A percentile compares a stretch with the other conserved stretches of the same genome.
phyloP scores from a whole-genome alignment of 345 rosid genomes.

The sweet orange (Citrus sinensis) region DNA sequence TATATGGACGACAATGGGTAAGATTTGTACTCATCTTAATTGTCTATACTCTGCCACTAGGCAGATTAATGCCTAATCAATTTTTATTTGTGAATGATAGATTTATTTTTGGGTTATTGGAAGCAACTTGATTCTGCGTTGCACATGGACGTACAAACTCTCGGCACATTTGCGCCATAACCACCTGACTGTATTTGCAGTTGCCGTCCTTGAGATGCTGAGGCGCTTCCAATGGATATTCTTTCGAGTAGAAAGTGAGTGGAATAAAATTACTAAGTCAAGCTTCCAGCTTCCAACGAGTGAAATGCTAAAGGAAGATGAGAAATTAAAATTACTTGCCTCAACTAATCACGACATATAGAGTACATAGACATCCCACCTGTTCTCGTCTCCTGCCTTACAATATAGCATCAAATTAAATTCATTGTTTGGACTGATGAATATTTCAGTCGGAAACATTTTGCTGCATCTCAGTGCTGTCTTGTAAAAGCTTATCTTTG shows the following conservation, averaged over 20 bases:
- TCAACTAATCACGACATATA: constrained; percentile 63
- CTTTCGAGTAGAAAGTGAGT: constrained; percentile 96
- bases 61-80: not conserved
- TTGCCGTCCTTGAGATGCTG: constrained; percentile 70
- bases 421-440: constrained; percentile 21
- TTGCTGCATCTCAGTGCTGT: not conserved
- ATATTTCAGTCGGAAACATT: not conserved
- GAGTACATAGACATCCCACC: not conserved
- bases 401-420: constrained; percentile 10
- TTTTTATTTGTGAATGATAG: constrained; percentile 36
- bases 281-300: constrained; percentile 43
- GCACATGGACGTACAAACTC: constrained; percentile 93
- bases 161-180: constrained; percentile 96
- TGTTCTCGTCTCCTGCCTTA: not conserved
- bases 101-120: constrained; percentile 87
- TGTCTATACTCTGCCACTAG: not conserved
- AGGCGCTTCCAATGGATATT: constrained; percentile 92
- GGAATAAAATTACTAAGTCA: constrained; percentile 87
- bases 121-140: constrained; percentile 86
- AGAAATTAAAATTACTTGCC: constrained; percentile 59
- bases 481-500: not conserved
- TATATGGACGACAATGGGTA: constrained; percentile 86
- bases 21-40: constrained; percentile 6
- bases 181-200: constrained; percentile 66
- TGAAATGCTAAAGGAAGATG: constrained; percentile 67